Evolutionary conservation across 805 yeast genomes (phyloP).

Genomic region (Isabelozyma heimii): DNA sequence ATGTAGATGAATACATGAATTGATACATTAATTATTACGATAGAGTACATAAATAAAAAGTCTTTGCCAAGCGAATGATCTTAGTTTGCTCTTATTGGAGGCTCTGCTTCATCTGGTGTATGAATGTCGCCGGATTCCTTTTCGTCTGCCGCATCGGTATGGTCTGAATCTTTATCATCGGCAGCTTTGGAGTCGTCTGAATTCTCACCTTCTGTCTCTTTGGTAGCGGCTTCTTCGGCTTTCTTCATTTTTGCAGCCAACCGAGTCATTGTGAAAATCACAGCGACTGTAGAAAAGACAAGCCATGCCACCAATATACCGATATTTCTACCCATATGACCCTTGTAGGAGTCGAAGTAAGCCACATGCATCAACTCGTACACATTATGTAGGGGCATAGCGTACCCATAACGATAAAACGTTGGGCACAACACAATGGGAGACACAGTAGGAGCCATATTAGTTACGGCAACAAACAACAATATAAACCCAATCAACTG

Average conservation of each 20-base stretch:
- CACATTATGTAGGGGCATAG: slow-evolving; percentile 23
- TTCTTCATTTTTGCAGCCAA: slow-evolving; percentile 11
- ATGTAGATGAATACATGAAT: not conserved
- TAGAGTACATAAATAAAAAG: not conserved
- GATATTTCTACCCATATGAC: slow-evolving; percentile 28
- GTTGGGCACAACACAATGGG: slow-evolving; percentile 24
- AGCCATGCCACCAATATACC: slow-evolving; percentile 33
- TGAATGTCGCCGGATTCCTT: not conserved
- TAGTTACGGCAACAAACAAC: slow-evolving; percentile 24
- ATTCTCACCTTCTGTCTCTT: not conserved
- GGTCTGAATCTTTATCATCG: not conserved
- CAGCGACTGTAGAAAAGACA: slow-evolving; percentile 17
- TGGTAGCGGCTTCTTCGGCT: slow-evolving; percentile 4
- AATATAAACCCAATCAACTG: slow-evolving; percentile 26
- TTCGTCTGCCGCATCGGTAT: not conserved
- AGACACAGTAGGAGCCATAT: slow-evolving; percentile 28
- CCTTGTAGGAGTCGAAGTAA: slow-evolving; percentile 32
- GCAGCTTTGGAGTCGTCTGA: not conserved
- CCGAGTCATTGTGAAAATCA: slow-evolving; percentile 26
- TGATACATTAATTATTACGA: too few relatives aligned
- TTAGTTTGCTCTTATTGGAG: too few relatives aligned
- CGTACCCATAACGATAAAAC: slow-evolving; percentile 29
- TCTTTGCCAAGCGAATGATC: too few relatives aligned
- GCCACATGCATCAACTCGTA: slow-evolving; percentile 31
- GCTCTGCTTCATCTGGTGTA: too few relatives aligned